Percentiles rank a stretch among this genome's conserved stretches.
Evolutionary conservation across 345 rosid species (phyloP).

Genomic region (Streptanthus diversifolius): DNA sequence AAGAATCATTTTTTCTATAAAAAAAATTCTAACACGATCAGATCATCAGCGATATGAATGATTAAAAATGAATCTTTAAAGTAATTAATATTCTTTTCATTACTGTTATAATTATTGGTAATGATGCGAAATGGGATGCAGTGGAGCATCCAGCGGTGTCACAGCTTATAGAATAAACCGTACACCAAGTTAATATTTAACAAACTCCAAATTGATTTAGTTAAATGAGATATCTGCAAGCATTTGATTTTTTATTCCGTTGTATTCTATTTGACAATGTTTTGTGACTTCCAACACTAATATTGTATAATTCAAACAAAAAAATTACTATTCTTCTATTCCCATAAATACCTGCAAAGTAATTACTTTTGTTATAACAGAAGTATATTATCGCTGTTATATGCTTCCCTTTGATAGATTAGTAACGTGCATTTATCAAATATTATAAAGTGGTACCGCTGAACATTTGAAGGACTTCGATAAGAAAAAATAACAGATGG

Average conservation of each 20-base stretch:
- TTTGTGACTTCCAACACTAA: constrained; percentile 11
- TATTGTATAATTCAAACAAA: constrained; percentile 16
- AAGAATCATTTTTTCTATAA: not conserved
- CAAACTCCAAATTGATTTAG: constrained; percentile 16
- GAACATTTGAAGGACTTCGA: not conserved
- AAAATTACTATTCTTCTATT: not conserved
- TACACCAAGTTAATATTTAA: constrained; percentile 22
- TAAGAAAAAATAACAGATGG: not conserved
- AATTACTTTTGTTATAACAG: too few relatives aligned
- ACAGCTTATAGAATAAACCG: constrained; percentile 28
- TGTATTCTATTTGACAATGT: not conserved
- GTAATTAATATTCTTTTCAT: not conserved
- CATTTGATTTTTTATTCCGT: not conserved
- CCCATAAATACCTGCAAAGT: too few relatives aligned
- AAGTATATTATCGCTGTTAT: too few relatives aligned
- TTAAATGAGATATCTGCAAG: not conserved
- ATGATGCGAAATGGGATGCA: constrained; percentile 9
- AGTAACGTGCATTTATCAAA: not conserved
- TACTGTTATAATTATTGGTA: not conserved
- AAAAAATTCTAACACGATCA: not conserved
- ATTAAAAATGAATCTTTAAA: not conserved
- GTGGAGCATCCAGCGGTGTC: constrained; percentile 26
- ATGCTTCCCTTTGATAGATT: too few relatives aligned
- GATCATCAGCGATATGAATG: not conserved
- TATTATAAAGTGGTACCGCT: not conserved